phyloP scores from a whole-genome alignment of 2,329 filamentous ascomycete species.

The Myotisia sp. region DNA sequence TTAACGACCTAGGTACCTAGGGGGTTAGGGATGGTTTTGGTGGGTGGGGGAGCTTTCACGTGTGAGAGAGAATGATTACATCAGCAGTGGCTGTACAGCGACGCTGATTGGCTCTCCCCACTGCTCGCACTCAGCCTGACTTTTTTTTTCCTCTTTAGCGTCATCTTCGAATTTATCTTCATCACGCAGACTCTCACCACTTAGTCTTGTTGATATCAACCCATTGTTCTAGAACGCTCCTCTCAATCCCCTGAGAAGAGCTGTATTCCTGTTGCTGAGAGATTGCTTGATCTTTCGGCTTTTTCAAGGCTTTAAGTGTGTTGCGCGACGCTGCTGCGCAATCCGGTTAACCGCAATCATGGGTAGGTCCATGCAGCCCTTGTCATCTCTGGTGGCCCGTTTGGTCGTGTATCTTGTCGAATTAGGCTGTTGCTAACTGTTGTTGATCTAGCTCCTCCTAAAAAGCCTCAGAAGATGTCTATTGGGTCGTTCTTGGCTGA shows the following conservation, averaged over 20 bases:
- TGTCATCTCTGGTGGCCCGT: not conserved
- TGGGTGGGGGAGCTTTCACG: too few relatives aligned
- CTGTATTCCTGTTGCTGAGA: constrained; percentile 13
- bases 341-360: constrained; percentile 45
- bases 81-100: too few relatives aligned
- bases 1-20: too few relatives aligned
- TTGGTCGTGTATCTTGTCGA: not conserved
- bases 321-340: constrained; percentile 30
- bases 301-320: constrained; percentile 19
- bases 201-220: constrained; percentile 6
- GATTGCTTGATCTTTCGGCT: constrained; percentile 15
- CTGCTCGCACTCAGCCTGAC: constrained; percentile 11
- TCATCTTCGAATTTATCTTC: constrained; percentile 14
- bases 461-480: constrained; percentile 93
- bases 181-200: constrained; percentile 9
- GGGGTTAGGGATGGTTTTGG: too few relatives aligned
- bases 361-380: constrained; percentile 27
- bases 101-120: constrained; percentile 6
- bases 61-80: too few relatives aligned
- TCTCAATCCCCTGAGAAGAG: constrained; percentile 12
- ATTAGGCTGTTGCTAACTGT: constrained; percentile 8
- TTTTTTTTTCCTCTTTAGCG: constrained; percentile 10
- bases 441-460: constrained; percentile 59
- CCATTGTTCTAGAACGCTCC: constrained; percentile 11
- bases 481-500: constrained; percentile 91